Evolutionary conservation across 306 rosid genomes (phyloP).

Genomic region (Trifolium dubium): DNA sequence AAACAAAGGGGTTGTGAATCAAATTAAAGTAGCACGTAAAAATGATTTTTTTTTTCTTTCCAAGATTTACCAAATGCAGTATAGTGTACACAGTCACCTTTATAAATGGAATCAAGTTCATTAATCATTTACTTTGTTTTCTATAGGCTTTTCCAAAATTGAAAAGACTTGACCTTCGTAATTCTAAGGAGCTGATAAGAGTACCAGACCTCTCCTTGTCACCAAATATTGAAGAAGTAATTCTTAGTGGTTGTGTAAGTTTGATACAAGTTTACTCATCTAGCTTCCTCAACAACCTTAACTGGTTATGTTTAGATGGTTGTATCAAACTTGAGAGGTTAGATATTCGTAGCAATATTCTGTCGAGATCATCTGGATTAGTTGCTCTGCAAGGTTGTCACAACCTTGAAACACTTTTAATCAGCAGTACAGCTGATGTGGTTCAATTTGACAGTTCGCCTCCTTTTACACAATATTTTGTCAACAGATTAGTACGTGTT

Average conservation of each 20-base stretch:
- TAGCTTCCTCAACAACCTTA: slow-evolving; percentile 34
- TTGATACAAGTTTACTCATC: slow-evolving; percentile 39
- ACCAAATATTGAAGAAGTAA: slow-evolving; percentile 45
- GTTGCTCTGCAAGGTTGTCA: slow-evolving; percentile 2
- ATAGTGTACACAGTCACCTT: neutral
- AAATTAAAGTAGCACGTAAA: no score
- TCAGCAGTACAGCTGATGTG: neutral
- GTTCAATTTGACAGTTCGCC: neutral
- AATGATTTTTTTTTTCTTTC: no score
- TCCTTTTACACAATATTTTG: neutral
- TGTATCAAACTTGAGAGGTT: slow-evolving; percentile 19
- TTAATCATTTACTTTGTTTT: neutral
- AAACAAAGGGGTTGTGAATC: no score
- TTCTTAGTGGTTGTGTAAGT: slow-evolving; percentile 2
- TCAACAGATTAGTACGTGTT: neutral
- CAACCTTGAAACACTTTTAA: slow-evolving; percentile 30
- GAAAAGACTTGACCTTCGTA: slow-evolving; percentile 34
- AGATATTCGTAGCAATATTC: slow-evolving; percentile 34
- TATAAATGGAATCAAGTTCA: neutral
- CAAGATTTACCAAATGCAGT: no score
- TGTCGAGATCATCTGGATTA: slow-evolving; percentile 23
- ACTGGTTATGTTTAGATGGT: slow-evolving; percentile 8
- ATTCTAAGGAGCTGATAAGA: neutral
- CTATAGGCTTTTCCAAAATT: slow-evolving; percentile 39
- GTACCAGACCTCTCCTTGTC: slow-evolving; percentile 28